Conservation (phyloP, 1,284 basidiomycete genomes). For the Trichosporon sp. region DNA sequence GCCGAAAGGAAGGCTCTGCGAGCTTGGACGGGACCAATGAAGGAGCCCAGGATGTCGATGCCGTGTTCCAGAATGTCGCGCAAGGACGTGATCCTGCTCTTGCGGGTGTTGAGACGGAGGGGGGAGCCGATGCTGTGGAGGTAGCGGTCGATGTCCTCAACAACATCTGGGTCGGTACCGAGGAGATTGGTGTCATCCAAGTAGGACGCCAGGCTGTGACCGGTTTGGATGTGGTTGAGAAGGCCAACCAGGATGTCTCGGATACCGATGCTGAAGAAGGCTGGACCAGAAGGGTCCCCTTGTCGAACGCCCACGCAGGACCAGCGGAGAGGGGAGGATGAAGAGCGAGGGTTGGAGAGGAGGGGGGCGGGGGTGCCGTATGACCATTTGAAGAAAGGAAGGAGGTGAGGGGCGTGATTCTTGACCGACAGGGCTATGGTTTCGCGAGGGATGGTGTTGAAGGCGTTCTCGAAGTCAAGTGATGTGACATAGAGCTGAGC, state of each 20-base stretch:
- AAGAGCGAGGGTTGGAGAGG: not conserved
- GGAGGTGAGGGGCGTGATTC: not conserved
- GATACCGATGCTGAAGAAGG: conserved; percentile 26
- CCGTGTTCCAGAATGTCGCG: too few species aligned
- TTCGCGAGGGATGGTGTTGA: conserved; percentile 17
- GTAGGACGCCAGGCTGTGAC: not conserved
- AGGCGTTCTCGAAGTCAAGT: conserved; percentile 18
- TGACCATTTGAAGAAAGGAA: not conserved
- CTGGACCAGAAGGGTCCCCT: conserved; percentile 25
- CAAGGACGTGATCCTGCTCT: too few species aligned
- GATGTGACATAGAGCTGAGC: conserved; percentile 12
- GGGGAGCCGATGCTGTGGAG: too few species aligned
- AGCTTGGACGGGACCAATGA: too few species aligned
- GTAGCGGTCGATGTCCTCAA: not conserved
- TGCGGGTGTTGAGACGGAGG: too few species aligned
- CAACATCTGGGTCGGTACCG: conserved; percentile 1
- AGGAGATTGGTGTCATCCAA: conserved; percentile 4
- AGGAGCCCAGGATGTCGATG: too few species aligned
- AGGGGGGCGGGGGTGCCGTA: not conserved
- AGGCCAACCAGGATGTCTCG: conserved; percentile 16
- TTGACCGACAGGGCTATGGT: not conserved
- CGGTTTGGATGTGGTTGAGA: not conserved
- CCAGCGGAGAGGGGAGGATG: not conserved
- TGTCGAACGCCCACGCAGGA: conserved; percentile 21
- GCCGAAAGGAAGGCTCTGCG: too few species aligned